Evolutionary conservation across 1,284 basidiomycete species (phyloP), one percentile per base, ranked within the genome.

Genomic region (Boletus smithii): DNA sequence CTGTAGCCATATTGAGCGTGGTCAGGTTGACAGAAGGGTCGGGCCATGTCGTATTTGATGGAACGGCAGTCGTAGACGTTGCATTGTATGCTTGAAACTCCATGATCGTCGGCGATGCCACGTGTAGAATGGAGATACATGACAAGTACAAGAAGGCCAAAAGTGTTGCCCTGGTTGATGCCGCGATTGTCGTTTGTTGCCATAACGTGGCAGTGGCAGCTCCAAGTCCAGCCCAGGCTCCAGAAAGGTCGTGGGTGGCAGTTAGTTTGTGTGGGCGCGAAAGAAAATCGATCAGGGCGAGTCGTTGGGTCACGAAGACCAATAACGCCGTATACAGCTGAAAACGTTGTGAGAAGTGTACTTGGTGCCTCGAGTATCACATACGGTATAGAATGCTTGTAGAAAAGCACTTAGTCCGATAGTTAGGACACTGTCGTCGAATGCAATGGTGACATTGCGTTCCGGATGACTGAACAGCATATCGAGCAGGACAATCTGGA

Each of bases 301-400:
- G 48, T 4, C 30, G 31, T 20, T 50, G 48, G 16, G 35, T 50
- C 1, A 50, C 3, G 18, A 49, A 49, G 14, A 49, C 46, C 8
- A 49, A 24, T 1, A 40, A 18, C 8, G 20, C 38, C 2, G 49
- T 43, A 17, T 50, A 50, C 4, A 50, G 20, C 49, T 50, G 26
- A 29, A n/a, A 8, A 35, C 9, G n/a, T 22, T n/a, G 18, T 22
- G 26, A 44, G 14, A 11, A 17, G 6, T 14, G 5, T 4, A 9
- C n/a, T 11, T 30, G 8, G 17, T 4, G 7, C 7, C 8, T 22
- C 10, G 40, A 9, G 20, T 20, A 14, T 22, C 13, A 53, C 48
- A 9, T 38, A 55, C 53, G 4, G 49, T 40, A 17, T 53, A 41
- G 33, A 56, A 42, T 13, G 45, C 50, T 29, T 52, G 50, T 8